These are phyloP conservation scores for Amanita polypyramis DNA, from an alignment of 768 basidiomycete species.

Conservation along the genomic window DNA sequence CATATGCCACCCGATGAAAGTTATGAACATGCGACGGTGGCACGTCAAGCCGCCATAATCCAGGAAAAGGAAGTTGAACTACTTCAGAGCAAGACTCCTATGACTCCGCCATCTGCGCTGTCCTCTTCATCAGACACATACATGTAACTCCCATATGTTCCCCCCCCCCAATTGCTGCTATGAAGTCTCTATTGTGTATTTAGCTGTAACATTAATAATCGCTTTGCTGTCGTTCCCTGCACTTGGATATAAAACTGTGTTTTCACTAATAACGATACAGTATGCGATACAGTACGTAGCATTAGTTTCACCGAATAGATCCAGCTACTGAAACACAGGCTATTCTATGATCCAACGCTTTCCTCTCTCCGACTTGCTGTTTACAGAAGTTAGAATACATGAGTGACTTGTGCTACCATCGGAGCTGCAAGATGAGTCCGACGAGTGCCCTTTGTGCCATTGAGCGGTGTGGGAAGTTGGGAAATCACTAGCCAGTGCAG, in stretches of 20 bases:
- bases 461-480: no score
- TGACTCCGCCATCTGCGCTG: conserved; percentile 29
- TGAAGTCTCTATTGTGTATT: conserved; percentile 13
- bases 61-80: conserved; percentile 53
- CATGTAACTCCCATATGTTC: background rate
- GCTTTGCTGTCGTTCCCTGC: background rate
- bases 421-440: background rate
- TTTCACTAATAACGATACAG: background rate
- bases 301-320: conserved; percentile 18
- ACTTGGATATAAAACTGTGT: background rate
- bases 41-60: conserved; percentile 44
- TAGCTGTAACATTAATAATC: conserved; percentile 2
- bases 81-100: conserved; percentile 42
- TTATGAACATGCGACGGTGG: conserved; percentile 39
- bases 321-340: background rate
- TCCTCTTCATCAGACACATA: conserved; percentile 6
- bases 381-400: background rate
- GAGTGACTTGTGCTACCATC: background rate
- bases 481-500: background rate
- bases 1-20: conserved; percentile 37
- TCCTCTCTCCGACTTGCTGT: background rate
- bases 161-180: background rate
- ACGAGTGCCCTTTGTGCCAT: background rate
- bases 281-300: background rate
- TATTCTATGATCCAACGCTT: conserved; percentile 7